Evolutionary conservation across 2,329 filamentous ascomycete genomes (phyloP), one percentile per base, ranked within the genome.

Genomic region (Xylaria sp.): DNA sequence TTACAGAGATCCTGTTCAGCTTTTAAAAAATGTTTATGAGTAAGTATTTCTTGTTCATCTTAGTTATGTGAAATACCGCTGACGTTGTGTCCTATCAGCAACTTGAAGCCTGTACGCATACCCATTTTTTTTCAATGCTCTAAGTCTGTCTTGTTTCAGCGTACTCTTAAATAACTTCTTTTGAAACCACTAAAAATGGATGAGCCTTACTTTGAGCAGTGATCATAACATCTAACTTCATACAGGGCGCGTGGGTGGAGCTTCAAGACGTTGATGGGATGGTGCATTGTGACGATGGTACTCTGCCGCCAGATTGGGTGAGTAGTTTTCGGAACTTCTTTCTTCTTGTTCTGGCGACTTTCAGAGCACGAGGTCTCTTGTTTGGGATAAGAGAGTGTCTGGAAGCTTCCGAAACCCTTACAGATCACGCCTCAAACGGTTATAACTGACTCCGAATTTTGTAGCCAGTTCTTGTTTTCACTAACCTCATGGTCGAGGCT

Each of bases 201-300:
- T 15, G 3, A n/a, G 11, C 38, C 6, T 33, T 31, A 20, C 15
- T 17, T 33, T 38, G 36, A 38, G 20, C 28, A n/a, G n/a, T 46
- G 1, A 20, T 23, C 13, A 17, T 33, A 44, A 46, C 33, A 59
- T n/a, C 38, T 33, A 3, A 46, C 11, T 26, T 23, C 6, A 36
- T 49, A 48, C n/a, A 60, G 58, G 83, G 83, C 11, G 83, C 79
- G 0, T 84, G 81, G 81, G 73, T 84, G 9, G 83, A 85, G 63
- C 75, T 84, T 0, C 83, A 84, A 65, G 83, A 85, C 20, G 79
- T 83, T 10, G 81, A 83, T 31, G 81, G 81, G 48, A 75, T 79
- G 49, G 76, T 81, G 6, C 79, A 80, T 63, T 77, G 75, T 44
- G 81, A 82, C 53, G 80, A 82, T 63, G 71, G 76, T 46, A 78